These are phyloP conservation scores for Syzygium oleosum DNA, from an alignment of 345 rosid species.

Conservation along the genomic window DNA sequence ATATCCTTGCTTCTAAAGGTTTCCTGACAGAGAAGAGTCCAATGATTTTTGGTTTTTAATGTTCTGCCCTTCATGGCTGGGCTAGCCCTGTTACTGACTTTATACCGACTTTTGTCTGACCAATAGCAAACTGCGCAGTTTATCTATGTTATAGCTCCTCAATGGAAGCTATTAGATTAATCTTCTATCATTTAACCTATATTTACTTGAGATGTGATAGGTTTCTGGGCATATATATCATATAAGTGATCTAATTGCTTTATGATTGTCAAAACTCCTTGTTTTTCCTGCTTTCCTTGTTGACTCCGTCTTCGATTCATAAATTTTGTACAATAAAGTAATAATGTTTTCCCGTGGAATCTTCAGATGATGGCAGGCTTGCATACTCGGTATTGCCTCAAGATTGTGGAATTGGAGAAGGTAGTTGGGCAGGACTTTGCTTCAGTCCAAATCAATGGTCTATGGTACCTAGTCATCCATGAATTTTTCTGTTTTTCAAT, in stretches of 20 bases:
- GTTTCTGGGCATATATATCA: not conserved
- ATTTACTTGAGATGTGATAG: not conserved
- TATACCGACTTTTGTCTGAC: not conserved
- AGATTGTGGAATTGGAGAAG: constrained; percentile 67
- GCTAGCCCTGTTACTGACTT: not conserved
- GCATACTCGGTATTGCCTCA: constrained; percentile 55
- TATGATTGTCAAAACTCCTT: not conserved
- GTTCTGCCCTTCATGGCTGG: not conserved
- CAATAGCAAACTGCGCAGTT: not conserved
- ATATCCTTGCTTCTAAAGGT: not conserved
- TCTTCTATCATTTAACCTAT: not conserved
- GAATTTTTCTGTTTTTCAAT: not conserved
- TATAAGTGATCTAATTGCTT: not conserved
- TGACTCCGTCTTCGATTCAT: not conserved
- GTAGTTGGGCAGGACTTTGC: constrained; percentile 69
- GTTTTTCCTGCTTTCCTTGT: not conserved
- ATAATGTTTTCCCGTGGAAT: not conserved
- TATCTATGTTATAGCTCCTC: not conserved
- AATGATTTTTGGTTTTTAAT: not conserved
- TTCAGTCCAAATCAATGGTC: constrained; percentile 65
- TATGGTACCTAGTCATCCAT: constrained; percentile 24
- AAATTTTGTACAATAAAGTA: not conserved
- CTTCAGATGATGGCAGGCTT: constrained; percentile 37
- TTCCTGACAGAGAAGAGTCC: not conserved
- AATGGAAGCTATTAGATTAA: not conserved